Conservation (phyloP, 148 eudicot genomes). For the Polygonum aviculare region DNA sequence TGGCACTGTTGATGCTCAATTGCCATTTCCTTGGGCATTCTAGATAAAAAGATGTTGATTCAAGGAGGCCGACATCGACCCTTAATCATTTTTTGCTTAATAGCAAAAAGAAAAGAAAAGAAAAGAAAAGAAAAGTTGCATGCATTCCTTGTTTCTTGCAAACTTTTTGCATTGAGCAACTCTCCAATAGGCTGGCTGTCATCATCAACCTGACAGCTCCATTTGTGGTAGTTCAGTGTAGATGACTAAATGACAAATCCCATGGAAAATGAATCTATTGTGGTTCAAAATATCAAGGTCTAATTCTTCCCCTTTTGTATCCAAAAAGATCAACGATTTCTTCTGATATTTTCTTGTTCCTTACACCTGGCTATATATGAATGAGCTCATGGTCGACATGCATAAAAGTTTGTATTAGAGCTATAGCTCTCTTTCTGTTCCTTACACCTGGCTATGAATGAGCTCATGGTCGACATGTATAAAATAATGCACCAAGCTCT, state of each 20-base stretch:
- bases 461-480: not conserved
- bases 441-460: not conserved
- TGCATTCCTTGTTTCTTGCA: not conserved
- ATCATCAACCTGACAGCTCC: not conserved
- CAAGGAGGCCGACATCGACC: no score
- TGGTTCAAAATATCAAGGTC: slow-evolving; percentile 2
- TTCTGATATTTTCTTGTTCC: not conserved
- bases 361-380: not conserved
- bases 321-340: slow-evolving; percentile 2
- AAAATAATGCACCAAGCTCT: no score
- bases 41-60: not conserved
- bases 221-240: not conserved
- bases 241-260: not conserved
- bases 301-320: not conserved
- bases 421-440: not conserved
- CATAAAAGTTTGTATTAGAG: not conserved
- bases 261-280: slow-evolving; percentile 1
- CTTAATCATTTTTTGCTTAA: no score
- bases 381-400: not conserved
- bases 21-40: not conserved
- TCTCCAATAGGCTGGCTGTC: not conserved
- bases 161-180: not conserved
- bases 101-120: not conserved
- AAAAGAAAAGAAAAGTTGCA: not conserved
- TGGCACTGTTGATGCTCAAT: not conserved